Percentiles rank a stretch among this genome's conserved stretches.
phyloP scores from a whole-genome alignment of 2,329 filamentous ascomycete genomes.

The Xylariaceae sp. region DNA sequence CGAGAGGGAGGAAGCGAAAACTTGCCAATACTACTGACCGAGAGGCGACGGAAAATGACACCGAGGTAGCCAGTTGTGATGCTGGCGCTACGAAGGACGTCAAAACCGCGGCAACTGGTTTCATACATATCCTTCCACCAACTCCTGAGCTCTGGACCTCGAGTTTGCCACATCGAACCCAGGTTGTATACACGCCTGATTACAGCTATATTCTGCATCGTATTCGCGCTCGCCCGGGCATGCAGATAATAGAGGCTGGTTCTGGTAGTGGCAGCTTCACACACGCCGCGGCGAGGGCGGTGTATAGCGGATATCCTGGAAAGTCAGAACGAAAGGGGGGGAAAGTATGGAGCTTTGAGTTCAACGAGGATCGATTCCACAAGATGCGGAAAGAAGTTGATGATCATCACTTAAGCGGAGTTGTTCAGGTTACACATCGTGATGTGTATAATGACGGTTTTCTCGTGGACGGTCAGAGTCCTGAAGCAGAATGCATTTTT shows the following conservation, averaged over 20 bases:
- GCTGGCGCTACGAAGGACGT: slow-evolving; percentile 40
- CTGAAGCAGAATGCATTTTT: slow-evolving; percentile 74
- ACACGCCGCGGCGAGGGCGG: slow-evolving; percentile 75
- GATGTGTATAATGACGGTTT: slow-evolving; percentile 83
- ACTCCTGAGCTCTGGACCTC: slow-evolving; percentile 84
- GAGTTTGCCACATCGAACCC: slow-evolving; percentile 79
- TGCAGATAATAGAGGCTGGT: slow-evolving; percentile 78
- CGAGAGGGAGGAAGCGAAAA: slow-evolving; percentile 76
- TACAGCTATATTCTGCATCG: slow-evolving; percentile 84
- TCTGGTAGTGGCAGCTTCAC: slow-evolving; percentile 85
- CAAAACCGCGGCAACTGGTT: slow-evolving; percentile 68
- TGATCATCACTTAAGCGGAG: slow-evolving; percentile 67
- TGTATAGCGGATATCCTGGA: slow-evolving; percentile 73
- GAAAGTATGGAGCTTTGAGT: slow-evolving; percentile 83
- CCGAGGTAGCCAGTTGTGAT: slow-evolving; percentile 29
- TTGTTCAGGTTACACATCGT: slow-evolving; percentile 77
- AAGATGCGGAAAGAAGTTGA: slow-evolving; percentile 72
- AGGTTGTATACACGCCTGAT: slow-evolving; percentile 86
- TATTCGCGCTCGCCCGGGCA: slow-evolving; percentile 74
- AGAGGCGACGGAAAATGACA: slow-evolving; percentile 50
- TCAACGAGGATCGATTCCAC: slow-evolving; percentile 73
- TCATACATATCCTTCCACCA: slow-evolving; percentile 78
- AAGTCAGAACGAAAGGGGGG: slow-evolving; percentile 56
- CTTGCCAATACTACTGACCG: slow-evolving; percentile 52
- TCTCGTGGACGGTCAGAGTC: slow-evolving; percentile 62